Evolutionary conservation across 495 filamentous ascomycete genomes (phyloP).

Genomic region (Penicillium bialowiezense): DNA sequence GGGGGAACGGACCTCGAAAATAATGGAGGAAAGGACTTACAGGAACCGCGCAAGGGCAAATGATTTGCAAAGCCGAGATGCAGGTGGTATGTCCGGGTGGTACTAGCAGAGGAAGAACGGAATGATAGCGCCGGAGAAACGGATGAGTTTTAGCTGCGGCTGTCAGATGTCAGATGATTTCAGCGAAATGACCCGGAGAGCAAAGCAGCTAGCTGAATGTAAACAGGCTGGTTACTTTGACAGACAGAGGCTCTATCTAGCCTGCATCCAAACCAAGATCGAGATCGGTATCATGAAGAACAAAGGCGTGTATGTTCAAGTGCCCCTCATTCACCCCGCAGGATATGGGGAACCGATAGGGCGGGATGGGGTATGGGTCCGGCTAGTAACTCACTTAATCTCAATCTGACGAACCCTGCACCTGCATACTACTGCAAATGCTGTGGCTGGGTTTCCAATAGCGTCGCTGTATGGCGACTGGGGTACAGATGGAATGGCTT

Average conservation of each 20-base stretch:
- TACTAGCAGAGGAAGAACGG: conserved; percentile 7
- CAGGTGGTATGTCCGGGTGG: conserved; percentile 14
- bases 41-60: conserved; percentile 13
- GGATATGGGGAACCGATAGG: conserved; percentile 2
- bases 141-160: conserved; percentile 30
- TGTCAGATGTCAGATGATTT: conserved; percentile 18
- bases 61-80: conserved; percentile 1
- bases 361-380: background rate
- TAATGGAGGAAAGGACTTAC: conserved; percentile 17
- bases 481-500: background rate
- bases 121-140: conserved; percentile 38
- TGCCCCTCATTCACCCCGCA: conserved; percentile 5
- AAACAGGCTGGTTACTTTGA: too few species aligned
- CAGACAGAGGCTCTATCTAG: background rate
- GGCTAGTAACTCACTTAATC: conserved; percentile 11
- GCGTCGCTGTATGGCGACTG: background rate
- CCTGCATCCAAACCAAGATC: background rate
- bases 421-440: conserved; percentile 1
- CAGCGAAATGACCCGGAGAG: background rate
- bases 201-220: background rate
- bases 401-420: conserved; percentile 3
- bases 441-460: background rate
- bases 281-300: background rate
- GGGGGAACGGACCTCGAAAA: conserved; percentile 11
- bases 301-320: too few species aligned